phyloP scores from a whole-genome alignment of 768 basidiomycete genomes.

The Collybiopsis luxurians region DNA sequence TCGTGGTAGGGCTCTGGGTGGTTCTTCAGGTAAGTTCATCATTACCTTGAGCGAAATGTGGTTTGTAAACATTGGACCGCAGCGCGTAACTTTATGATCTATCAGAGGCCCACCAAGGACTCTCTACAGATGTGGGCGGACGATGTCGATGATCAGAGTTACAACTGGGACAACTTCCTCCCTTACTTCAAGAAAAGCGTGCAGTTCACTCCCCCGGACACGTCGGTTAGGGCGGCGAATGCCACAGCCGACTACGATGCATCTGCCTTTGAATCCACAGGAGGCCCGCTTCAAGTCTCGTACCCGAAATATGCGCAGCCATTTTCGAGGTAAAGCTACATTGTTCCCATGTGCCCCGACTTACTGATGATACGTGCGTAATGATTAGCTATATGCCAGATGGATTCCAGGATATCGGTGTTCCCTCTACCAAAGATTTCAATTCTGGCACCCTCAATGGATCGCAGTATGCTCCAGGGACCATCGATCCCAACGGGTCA shows the following conservation, averaged over 20 bases:
- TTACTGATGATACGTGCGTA: not conserved
- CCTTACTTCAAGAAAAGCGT: not conserved
- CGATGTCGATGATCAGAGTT: not conserved
- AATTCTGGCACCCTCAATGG: not conserved
- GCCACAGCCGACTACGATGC: not conserved
- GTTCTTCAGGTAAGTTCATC: not conserved
- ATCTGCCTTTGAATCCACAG: not conserved
- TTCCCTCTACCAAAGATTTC: not conserved
- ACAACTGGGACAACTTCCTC: not conserved
- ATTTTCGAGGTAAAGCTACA: not conserved
- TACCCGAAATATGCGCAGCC: not conserved
- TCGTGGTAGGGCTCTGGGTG: not conserved
- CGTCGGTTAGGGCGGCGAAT: not conserved
- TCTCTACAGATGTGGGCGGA: not conserved
- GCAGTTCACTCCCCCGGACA: not conserved
- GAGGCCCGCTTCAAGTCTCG: not conserved
- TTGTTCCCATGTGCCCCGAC: not conserved
- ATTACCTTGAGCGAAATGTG: not conserved
- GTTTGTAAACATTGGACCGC: not conserved
- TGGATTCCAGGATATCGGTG: not conserved
- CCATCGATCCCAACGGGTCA: not conserved
- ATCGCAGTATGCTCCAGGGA: not conserved
- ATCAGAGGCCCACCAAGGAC: not conserved
- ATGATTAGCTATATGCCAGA: not conserved
- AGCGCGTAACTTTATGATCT: not conserved